Percentiles rank a stretch among this genome's conserved stretches.
Conservation (phyloP, 2,329 filamentous ascomycete species). For the Pezicula neosporulosa region DNA sequence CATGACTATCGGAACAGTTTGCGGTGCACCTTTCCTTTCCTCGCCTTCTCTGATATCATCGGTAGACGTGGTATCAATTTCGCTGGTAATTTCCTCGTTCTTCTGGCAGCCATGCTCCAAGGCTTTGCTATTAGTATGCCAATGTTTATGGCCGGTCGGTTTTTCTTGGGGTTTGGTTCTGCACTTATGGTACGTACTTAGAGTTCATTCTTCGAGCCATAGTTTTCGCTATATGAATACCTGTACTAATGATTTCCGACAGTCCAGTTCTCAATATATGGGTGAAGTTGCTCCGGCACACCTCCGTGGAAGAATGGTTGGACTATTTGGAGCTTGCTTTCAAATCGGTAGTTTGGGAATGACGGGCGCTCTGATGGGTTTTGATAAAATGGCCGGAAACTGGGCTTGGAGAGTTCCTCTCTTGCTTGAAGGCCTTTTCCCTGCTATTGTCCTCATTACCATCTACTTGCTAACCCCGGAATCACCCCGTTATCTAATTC, state of each 20-base stretch:
- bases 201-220: constrained; percentile 5
- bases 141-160: constrained; percentile 22
- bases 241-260: constrained; percentile 24
- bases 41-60: constrained; percentile 46
- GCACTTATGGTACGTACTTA: constrained; percentile 17
- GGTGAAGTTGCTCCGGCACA: constrained; percentile 45
- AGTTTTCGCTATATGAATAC: constrained; percentile 29
- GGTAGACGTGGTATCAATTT: constrained; percentile 48
- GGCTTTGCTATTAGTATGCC: constrained; percentile 14
- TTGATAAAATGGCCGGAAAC: constrained; percentile 9
- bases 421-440: constrained; percentile 34
- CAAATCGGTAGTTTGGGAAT: constrained; percentile 38
- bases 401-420: constrained; percentile 26
- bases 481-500: constrained; percentile 34
- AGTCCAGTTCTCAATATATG: constrained; percentile 37
- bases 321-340: constrained; percentile 42
- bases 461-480: constrained; percentile 28
- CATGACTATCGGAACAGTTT: constrained; percentile 43
- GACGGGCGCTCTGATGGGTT: constrained; percentile 35
- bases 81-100: constrained; percentile 40
- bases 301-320: constrained; percentile 43
- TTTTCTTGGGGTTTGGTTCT: constrained; percentile 21
- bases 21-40: constrained; percentile 47
- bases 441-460: constrained; percentile 11
- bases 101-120: constrained; percentile 34